Conservation (phyloP, 169 alveolate genomes). For the Theileria orientalis region DNA sequence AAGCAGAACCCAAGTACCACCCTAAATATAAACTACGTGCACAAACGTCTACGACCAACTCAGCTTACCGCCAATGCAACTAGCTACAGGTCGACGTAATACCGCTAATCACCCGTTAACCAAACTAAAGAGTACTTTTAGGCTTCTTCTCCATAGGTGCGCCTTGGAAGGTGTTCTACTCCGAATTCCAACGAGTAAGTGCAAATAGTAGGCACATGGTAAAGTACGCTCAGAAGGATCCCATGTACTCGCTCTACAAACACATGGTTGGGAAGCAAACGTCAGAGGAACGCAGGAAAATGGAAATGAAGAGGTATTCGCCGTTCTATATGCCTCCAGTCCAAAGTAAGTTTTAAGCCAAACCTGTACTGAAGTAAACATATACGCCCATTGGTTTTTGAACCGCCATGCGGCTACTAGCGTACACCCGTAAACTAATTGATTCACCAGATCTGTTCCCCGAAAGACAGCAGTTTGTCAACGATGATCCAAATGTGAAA, state of each 20-base stretch:
- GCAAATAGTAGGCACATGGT: background rate
- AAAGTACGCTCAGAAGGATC: slow-evolving; percentile 55
- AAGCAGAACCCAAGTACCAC: slow-evolving; percentile 53
- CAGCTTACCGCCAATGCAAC: too few relatives aligned
- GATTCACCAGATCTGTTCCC: slow-evolving; percentile 39
- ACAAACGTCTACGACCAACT: background rate
- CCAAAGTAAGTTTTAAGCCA: slow-evolving; percentile 8
- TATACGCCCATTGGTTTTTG: too few relatives aligned
- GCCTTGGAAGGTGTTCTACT: slow-evolving; percentile 77
- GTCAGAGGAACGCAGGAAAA: slow-evolving; percentile 42
- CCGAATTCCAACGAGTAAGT: slow-evolving; percentile 51
- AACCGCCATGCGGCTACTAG: too few relatives aligned
- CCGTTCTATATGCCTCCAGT: slow-evolving; percentile 76
- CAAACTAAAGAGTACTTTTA: background rate
- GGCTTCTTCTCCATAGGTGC: slow-evolving; percentile 22
- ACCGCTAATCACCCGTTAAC: background rate
- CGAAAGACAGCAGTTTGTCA: slow-evolving; percentile 33
- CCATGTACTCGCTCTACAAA: slow-evolving; percentile 66
- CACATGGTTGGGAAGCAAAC: slow-evolving; percentile 65
- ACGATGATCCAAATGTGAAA: slow-evolving; percentile 38
- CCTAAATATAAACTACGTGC: background rate
- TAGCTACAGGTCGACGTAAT: too few relatives aligned
- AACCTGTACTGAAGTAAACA: too few relatives aligned
- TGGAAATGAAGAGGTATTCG: slow-evolving; percentile 63
- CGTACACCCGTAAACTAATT: background rate